A percentile compares a stretch with the other conserved stretches of the same genome.
phyloP scores from a whole-genome alignment of 345 rosid species.

The Stellera chamaejasme region DNA sequence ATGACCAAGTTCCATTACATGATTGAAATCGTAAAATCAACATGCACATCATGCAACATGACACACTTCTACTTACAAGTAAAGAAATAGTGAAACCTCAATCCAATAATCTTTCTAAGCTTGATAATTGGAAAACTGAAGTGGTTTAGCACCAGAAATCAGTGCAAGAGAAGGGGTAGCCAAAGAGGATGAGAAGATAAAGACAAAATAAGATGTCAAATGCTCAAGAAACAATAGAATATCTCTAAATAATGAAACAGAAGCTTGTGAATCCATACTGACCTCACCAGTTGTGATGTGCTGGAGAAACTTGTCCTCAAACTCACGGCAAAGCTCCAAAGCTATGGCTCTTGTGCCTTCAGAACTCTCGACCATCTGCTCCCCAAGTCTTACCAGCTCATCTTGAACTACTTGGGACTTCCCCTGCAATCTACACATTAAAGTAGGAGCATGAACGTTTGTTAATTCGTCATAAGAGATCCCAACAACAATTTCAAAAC shows the following conservation, averaged over 20 bases:
- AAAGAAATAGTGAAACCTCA: no score
- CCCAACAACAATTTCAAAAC: no score
- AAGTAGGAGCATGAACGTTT: background rate
- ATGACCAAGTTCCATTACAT: no score
- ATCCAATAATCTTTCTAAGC: no score
- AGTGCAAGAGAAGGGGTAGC: background rate
- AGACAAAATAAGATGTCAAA: background rate
- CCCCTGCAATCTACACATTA: constrained; percentile 71
- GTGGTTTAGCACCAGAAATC: background rate
- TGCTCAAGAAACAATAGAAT: background rate
- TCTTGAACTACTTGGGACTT: constrained; percentile 89
- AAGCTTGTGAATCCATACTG: constrained; percentile 22
- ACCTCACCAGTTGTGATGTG: constrained; percentile 90
- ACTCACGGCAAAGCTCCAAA: constrained; percentile 94
- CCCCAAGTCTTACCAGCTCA: constrained; percentile 81
- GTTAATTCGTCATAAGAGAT: no score
- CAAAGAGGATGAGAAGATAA: background rate
- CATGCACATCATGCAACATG: no score
- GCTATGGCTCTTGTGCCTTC: constrained; percentile 95
- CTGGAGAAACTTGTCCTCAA: constrained; percentile 86
- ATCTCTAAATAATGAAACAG: background rate
- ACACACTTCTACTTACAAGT: no score
- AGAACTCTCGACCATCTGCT: constrained; percentile 74
- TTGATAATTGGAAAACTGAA: no score
- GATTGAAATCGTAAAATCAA: no score